Evolutionary conservation across 768 basidiomycete genomes (phyloP).

Genomic region (Calocybe cyanea): DNA sequence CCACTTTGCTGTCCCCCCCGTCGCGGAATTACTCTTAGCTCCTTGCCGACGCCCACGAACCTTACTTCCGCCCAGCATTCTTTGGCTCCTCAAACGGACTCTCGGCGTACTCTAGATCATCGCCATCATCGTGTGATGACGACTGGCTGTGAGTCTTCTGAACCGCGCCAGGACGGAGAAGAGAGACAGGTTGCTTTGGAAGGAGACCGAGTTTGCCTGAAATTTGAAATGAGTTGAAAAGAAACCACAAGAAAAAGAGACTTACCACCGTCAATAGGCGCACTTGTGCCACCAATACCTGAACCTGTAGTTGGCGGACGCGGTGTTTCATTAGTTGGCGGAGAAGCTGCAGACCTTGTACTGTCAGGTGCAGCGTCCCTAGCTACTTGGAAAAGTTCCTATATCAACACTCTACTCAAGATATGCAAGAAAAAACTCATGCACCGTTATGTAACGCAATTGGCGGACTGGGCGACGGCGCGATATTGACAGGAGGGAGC

Average conservation of each 20-base stretch:
- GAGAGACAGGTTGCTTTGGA: conserved; percentile 71
- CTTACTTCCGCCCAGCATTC: neutral
- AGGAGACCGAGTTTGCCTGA: conserved; percentile 66
- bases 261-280: conserved; percentile 31
- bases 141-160: conserved; percentile 16
- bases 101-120: conserved; percentile 70
- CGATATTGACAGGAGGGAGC: neutral
- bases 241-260: neutral
- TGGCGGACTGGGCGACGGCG: conserved; percentile 7
- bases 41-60: too few species aligned
- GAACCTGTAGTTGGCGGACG: conserved; percentile 7
- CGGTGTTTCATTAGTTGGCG: conserved; percentile 3
- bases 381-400: neutral
- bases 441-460: neutral
- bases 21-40: too few species aligned
- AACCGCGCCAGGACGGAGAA: conserved; percentile 32
- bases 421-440: neutral
- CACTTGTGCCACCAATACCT: conserved; percentile 10
- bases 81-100: conserved; percentile 64
- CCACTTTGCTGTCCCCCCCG: too few species aligned
- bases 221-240: neutral
- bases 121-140: conserved; percentile 43
- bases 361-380: neutral
- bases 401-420: neutral
- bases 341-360: neutral